Evolutionary conservation across 768 basidiomycete species (phyloP).

Genomic region (Calocybe cyanea): DNA sequence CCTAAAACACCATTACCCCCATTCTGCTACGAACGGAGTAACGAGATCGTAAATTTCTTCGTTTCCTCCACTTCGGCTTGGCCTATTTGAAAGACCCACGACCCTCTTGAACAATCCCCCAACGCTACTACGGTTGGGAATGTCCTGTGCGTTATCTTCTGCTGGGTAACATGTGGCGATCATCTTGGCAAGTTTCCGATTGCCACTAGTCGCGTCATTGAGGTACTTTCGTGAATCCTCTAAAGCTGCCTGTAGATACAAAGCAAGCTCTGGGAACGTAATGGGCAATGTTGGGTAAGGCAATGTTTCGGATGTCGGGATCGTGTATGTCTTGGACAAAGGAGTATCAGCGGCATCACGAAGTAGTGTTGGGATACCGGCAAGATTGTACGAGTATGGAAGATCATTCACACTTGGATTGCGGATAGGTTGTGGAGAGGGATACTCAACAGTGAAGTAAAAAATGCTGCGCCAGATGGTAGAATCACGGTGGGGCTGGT

Average conservation of each 20-base stretch:
- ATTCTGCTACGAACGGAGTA: conserved; percentile 77
- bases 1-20: too few relatives aligned
- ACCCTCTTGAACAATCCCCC: conserved; percentile 59
- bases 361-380: conserved; percentile 55
- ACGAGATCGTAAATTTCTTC: conserved; percentile 81
- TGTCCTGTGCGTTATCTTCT: conserved; percentile 25
- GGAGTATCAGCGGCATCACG: conserved; percentile 60
- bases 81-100: conserved; percentile 46
- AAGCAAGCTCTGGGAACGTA: conserved; percentile 68
- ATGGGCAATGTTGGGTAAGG: conserved; percentile 74
- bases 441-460: conserved; percentile 75
- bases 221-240: conserved; percentile 62
- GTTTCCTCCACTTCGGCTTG: conserved; percentile 51
- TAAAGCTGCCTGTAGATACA: conserved; percentile 70
- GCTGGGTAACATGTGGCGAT: conserved; percentile 64
- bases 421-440: conserved; percentile 44
- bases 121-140: conserved; percentile 37
- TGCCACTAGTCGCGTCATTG: conserved; percentile 55
- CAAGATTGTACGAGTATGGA: conserved; percentile 70
- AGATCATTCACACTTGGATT: conserved; percentile 57
- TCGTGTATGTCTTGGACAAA: conserved; percentile 66
- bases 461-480: conserved; percentile 70
- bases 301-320: conserved; percentile 54
- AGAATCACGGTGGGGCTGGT: conserved; percentile 55
- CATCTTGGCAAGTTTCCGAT: conserved; percentile 67